phyloP scores from a whole-genome alignment of 2,329 filamentous ascomycete genomes.

The Pestalotiopsis sp. region DNA sequence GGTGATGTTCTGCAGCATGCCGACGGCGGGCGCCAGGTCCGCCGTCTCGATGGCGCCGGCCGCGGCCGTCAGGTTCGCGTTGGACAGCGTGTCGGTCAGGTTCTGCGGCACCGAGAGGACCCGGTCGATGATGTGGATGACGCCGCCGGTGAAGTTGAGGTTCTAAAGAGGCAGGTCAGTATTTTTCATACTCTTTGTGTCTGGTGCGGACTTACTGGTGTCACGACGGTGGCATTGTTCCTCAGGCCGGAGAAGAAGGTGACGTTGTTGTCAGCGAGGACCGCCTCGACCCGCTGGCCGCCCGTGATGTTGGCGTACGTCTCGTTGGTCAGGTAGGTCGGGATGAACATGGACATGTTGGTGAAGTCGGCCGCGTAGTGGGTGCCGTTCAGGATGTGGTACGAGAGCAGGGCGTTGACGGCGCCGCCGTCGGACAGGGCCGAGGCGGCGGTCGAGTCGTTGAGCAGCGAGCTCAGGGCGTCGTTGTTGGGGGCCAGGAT shows the following conservation, averaged over 20 bases:
- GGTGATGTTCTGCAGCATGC: conserved; percentile 52
- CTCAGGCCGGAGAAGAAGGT: conserved; percentile 56
- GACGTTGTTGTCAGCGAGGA: conserved; percentile 42
- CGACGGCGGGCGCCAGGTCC: conserved; percentile 43
- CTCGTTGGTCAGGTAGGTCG: conserved; percentile 48
- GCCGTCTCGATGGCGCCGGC: conserved; percentile 48
- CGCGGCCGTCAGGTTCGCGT: conserved; percentile 46
- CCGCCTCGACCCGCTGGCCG: conserved; percentile 58
- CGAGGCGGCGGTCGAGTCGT: conserved; percentile 32
- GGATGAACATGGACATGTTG: conserved; percentile 35
- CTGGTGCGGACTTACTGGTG: conserved; percentile 42
- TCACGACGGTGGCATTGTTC: conserved; percentile 48
- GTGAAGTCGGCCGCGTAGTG: conserved; percentile 35
- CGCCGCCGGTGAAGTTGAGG: conserved; percentile 55
- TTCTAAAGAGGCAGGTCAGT: conserved; percentile 36
- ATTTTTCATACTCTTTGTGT: too few species aligned
- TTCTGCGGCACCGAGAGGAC: conserved; percentile 49
- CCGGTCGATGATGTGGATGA: conserved; percentile 55
- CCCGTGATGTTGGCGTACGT: conserved; percentile 60
- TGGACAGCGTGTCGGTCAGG: conserved; percentile 41
- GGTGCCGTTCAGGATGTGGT: conserved; percentile 61
- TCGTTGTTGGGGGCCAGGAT: conserved; percentile 59
- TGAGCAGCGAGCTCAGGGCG: conserved; percentile 43
- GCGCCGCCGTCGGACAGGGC: conserved; percentile 23
- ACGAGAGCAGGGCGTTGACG: conserved; percentile 49